phyloP scores from a whole-genome alignment of 768 basidiomycete species.

The Pleurotus giganteus region DNA sequence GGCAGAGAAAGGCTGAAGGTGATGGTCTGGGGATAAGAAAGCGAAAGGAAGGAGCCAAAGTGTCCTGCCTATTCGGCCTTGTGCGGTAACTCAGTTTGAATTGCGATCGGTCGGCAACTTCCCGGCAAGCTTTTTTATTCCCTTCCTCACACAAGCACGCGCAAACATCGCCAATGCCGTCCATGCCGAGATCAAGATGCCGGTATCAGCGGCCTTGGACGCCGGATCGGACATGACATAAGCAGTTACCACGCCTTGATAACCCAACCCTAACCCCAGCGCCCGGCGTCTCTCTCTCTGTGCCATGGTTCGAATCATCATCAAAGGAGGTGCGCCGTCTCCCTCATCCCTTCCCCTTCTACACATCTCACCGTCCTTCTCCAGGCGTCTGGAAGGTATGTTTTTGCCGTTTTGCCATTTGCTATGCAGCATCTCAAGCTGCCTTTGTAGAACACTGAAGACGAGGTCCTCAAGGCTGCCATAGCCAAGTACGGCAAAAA shows the following conservation, averaged over 20 bases:
- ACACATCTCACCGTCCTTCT: constrained; percentile 11
- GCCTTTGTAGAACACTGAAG: constrained; percentile 77
- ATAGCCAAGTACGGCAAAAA: constrained; percentile 98
- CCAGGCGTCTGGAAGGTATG: constrained; percentile 81
- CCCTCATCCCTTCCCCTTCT: background rate
- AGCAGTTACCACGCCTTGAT: background rate
- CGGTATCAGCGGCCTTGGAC: constrained; percentile 7
- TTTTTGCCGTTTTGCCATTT: background rate
- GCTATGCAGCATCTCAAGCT: constrained; percentile 14
- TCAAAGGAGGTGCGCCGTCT: constrained; percentile 74
- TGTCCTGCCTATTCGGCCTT: constrained; percentile 7
- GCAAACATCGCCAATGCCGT: too few relatives aligned
- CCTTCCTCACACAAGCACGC: constrained; percentile 3
- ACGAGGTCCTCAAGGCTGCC: constrained; percentile 98
- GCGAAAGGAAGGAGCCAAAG: background rate
- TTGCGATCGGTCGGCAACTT: constrained; percentile 10
- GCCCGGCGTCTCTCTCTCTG: background rate
- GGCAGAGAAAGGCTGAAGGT: constrained; percentile 10
- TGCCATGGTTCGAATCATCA: constrained; percentile 83
- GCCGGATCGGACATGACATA: constrained; percentile 1
- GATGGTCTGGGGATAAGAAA: constrained; percentile 13
- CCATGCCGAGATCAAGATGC: constrained; percentile 5
- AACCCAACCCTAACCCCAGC: constrained; percentile 7
- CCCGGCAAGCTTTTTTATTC: constrained; percentile 10
- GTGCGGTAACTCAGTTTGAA: constrained; percentile 12